These are phyloP conservation scores for Botryobasidium botryosum DNA, from an alignment of 768 basidiomycete species.

Conservation along the genomic window DNA sequence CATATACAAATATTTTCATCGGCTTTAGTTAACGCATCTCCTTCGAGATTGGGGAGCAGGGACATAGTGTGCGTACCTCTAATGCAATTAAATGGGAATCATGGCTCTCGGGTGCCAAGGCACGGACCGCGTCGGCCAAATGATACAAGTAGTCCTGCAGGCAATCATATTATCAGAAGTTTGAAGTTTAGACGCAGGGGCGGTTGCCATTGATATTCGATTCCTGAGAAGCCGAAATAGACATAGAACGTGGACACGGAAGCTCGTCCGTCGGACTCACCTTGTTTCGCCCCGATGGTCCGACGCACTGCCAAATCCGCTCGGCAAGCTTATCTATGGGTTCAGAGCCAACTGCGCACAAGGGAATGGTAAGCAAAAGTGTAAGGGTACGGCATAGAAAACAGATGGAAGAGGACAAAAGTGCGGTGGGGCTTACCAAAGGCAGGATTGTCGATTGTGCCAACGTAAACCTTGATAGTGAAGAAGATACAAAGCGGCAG, in stretches of 20 bases:
- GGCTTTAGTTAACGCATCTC: too few species aligned
- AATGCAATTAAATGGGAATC: slow-evolving; percentile 65
- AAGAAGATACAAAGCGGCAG: neutral
- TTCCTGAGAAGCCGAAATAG: neutral
- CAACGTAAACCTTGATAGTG: slow-evolving; percentile 58
- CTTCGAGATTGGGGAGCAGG: too few species aligned
- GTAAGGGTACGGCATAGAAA: neutral
- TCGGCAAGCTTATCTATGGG: slow-evolving; percentile 49
- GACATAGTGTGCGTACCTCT: slow-evolving; percentile 37
- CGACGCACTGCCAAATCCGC: slow-evolving; percentile 55
- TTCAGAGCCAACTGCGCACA: slow-evolving; percentile 56
- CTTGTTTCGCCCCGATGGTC: slow-evolving; percentile 86
- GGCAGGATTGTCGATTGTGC: slow-evolving; percentile 70
- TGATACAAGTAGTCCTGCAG: slow-evolving; percentile 72
- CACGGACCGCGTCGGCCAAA: slow-evolving; percentile 53
- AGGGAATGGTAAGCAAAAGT: neutral
- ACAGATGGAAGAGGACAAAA: neutral
- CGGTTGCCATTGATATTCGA: neutral
- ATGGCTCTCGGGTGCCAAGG: slow-evolving; percentile 52
- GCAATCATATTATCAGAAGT: neutral
- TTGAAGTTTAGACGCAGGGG: neutral
- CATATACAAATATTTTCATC: too few species aligned
- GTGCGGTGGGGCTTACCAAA: slow-evolving; percentile 41
- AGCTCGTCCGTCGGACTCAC: slow-evolving; percentile 24
- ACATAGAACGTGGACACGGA: neutral